phyloP scores from a whole-genome alignment of 441 rosid genomes.

The Gossypium schwendimanii region DNA sequence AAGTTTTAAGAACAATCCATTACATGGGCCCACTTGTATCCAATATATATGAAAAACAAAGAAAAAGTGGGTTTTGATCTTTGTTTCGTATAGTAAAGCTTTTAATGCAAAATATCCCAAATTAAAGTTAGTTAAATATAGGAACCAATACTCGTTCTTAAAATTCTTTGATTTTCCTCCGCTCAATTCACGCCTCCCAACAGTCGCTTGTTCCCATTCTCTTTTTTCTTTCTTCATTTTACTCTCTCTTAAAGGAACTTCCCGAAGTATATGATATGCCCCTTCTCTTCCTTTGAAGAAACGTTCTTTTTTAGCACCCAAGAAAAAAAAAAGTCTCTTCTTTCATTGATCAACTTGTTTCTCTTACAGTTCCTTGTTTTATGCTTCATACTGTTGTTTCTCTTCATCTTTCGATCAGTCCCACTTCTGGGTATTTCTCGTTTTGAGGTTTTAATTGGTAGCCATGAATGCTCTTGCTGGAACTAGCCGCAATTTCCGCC shows the following conservation, averaged over 20 bases:
- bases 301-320: no score
- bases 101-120: neutral
- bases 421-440: slow-evolving; percentile 1
- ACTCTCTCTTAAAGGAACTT: neutral
- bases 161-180: neutral
- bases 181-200: neutral
- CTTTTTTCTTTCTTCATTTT: neutral
- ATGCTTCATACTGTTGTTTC: neutral
- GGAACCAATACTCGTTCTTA: neutral
- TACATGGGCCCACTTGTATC: neutral
- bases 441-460: neutral
- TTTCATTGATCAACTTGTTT: neutral
- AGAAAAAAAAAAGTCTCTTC: no score
- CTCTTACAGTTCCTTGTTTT: neutral
- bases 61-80: neutral
- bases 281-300: neutral
- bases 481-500: slow-evolving; percentile 86
- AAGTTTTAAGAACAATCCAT: neutral
- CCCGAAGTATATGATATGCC: neutral
- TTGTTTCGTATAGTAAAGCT: neutral
- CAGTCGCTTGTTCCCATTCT: neutral
- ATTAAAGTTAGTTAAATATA: neutral
- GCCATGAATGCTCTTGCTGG: slow-evolving; percentile 90
- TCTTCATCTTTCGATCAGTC: slow-evolving; percentile 2
- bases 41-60: neutral